A percentile compares a stretch with the other conserved stretches of the same genome.
Evolutionary conservation across 2,329 filamentous ascomycete species (phyloP).

Genomic region (Alternaria burnsii): DNA sequence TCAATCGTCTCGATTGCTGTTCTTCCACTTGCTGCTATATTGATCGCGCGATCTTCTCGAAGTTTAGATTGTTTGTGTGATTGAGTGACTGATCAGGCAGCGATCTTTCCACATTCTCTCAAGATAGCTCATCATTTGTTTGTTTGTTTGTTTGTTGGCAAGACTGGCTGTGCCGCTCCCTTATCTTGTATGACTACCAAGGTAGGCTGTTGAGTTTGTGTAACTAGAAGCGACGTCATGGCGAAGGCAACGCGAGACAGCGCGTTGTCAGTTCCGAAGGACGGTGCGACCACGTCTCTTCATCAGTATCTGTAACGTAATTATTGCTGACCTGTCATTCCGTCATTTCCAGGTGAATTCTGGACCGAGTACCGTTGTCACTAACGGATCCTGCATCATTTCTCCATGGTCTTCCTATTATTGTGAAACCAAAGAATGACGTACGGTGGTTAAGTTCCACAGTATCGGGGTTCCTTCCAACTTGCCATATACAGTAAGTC

Average conservation of each 20-base stretch:
- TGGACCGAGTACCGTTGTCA: not conserved
- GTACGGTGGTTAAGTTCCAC: not conserved
- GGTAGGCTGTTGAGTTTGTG: not conserved
- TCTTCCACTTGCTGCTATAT: not conserved
- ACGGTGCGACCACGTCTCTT: not conserved
- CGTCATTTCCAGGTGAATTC: not conserved
- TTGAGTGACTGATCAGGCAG: not conserved
- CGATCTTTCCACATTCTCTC: not conserved
- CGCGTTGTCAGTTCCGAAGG: not conserved
- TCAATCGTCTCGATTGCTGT: not conserved
- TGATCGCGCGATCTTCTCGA: not conserved
- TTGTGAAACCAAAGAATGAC: not conserved
- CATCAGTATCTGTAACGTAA: not conserved
- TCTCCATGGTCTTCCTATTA: not conserved
- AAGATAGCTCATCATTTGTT: slow-evolving; percentile 3
- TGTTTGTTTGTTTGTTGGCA: slow-evolving; percentile 9
- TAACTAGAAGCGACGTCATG: slow-evolving; percentile 16
- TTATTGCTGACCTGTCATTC: not conserved
- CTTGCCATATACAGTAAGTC: not conserved
- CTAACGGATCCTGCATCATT: not conserved
- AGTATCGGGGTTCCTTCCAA: not conserved
- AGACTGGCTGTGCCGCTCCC: not conserved
- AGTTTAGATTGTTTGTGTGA: not conserved
- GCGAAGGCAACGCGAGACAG: not conserved
- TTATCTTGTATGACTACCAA: not conserved